phyloP scores from a whole-genome alignment of 257 asterid genomes.

The Ligustrum vulgare region DNA sequence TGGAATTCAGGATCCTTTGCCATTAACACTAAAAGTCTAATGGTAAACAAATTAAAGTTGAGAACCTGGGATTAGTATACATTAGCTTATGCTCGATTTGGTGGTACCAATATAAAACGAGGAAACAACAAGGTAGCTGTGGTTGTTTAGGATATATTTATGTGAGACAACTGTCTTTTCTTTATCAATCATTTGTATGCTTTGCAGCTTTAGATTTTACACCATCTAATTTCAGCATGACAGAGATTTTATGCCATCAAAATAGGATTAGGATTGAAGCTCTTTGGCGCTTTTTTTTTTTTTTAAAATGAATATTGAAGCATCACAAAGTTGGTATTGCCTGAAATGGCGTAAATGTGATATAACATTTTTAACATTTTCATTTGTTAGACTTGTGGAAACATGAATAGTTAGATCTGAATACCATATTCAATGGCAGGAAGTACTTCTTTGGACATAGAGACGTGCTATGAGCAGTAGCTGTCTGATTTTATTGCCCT shows the following conservation, averaged over 20 bases:
- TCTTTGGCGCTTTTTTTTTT: neutral
- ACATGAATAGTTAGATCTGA: too few species aligned
- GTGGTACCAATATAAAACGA: neutral
- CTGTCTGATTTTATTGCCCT: neutral
- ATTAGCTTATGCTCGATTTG: neutral
- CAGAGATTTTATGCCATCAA: neutral
- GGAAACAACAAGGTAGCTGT: neutral
- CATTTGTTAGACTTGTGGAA: too few species aligned
- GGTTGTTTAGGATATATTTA: constrained; percentile 1
- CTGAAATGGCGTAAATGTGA: neutral
- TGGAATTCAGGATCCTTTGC: neutral
- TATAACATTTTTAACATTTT: neutral
- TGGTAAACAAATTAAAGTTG: neutral
- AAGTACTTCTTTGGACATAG: neutral
- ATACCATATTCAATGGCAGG: too few species aligned
- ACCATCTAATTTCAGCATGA: neutral
- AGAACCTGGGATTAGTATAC: neutral
- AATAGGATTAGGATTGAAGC: neutral
- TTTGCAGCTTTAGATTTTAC: constrained; percentile 7
- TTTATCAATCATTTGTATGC: neutral
- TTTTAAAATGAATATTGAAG: neutral
- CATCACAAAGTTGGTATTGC: neutral
- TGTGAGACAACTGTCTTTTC: neutral
- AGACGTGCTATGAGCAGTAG: neutral
- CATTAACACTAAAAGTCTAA: neutral